Evolutionary conservation across 2,329 filamentous ascomycete species (phyloP).

Genomic region (Clonostachys sp.): DNA sequence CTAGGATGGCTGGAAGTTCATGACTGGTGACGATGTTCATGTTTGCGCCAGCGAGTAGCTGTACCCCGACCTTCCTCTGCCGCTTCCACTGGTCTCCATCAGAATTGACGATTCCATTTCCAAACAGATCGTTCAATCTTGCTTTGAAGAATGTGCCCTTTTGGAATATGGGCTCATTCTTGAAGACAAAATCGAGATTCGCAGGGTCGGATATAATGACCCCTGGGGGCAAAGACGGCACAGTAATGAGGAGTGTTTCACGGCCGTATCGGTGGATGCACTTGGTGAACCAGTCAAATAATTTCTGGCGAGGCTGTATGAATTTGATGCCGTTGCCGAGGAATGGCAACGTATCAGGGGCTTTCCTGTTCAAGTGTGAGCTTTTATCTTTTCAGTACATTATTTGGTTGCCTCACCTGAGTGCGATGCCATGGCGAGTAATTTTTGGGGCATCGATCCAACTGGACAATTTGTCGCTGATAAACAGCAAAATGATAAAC

Average conservation of each 20-base stretch:
- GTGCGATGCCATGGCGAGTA: conserved; percentile 3
- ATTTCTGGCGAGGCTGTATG: conserved; percentile 51
- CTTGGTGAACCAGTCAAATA: conserved; percentile 59
- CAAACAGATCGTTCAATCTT: conserved; percentile 59
- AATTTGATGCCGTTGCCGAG: conserved; percentile 59
- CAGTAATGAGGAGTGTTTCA: conserved; percentile 58
- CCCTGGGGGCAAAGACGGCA: conserved; percentile 57
- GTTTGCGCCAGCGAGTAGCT: conserved; percentile 55
- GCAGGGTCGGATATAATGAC: conserved; percentile 58
- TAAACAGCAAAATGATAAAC: too few relatives aligned
- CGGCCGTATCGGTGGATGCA: conserved; percentile 52
- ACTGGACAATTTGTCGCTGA: too few relatives aligned
- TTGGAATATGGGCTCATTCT: conserved; percentile 53
- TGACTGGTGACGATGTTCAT: conserved; percentile 51
- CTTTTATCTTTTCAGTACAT: neutral
- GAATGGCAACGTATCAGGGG: conserved; percentile 47
- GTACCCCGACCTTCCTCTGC: conserved; percentile 56
- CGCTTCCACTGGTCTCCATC: conserved; percentile 60
- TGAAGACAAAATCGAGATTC: conserved; percentile 60
- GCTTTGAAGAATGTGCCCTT: conserved; percentile 60
- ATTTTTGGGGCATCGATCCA: neutral
- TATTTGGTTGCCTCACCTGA: neutral
- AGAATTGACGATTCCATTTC: conserved; percentile 62
- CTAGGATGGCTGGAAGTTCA: conserved; percentile 50
- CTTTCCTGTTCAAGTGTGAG: conserved; percentile 24